phyloP scores from a whole-genome alignment of 176 grass and related monocot species.

The Ensete ventricosum region DNA sequence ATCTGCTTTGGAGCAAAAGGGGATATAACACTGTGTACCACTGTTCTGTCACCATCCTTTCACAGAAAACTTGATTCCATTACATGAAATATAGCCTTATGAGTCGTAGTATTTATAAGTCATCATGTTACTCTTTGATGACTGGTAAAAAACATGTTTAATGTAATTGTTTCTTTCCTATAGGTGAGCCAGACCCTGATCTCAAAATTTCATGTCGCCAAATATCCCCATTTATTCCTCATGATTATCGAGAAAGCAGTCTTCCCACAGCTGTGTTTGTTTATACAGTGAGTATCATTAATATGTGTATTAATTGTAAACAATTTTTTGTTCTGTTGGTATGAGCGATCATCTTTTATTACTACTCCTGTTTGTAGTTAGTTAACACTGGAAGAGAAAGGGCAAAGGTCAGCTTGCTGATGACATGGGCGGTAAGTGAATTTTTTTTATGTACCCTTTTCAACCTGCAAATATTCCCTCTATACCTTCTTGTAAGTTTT shows the following conservation, averaged over 20 bases:
- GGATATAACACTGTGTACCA: no score
- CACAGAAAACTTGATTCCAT: no score
- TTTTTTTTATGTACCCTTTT: slow-evolving; percentile 9
- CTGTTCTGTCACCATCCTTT: no score
- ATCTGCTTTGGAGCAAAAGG: not conserved
- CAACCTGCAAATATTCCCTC: not conserved
- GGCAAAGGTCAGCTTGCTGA: slow-evolving; percentile 90
- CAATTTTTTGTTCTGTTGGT: not conserved
- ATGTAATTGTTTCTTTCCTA: slow-evolving; percentile 22
- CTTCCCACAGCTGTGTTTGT: slow-evolving; percentile 91
- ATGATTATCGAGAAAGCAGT: slow-evolving; percentile 90
- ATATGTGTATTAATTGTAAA: not conserved
- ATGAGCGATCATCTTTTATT: not conserved
- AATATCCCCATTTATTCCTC: slow-evolving; percentile 98
- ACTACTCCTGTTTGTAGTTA: slow-evolving; percentile 37
- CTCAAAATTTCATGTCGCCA: slow-evolving; percentile 95
- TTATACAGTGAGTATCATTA: slow-evolving; percentile 62
- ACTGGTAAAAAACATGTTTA: slow-evolving; percentile 2
- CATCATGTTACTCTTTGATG: no score
- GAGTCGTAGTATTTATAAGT: no score
- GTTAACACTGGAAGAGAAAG: slow-evolving; percentile 90
- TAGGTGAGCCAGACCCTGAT: slow-evolving; percentile 94
- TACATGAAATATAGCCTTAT: no score
- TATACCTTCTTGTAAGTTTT: not conserved
- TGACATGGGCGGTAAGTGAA: slow-evolving; percentile 84